Conservation (phyloP, 2,329 filamentous ascomycete genomes). For the Colletotrichum sp. region DNA sequence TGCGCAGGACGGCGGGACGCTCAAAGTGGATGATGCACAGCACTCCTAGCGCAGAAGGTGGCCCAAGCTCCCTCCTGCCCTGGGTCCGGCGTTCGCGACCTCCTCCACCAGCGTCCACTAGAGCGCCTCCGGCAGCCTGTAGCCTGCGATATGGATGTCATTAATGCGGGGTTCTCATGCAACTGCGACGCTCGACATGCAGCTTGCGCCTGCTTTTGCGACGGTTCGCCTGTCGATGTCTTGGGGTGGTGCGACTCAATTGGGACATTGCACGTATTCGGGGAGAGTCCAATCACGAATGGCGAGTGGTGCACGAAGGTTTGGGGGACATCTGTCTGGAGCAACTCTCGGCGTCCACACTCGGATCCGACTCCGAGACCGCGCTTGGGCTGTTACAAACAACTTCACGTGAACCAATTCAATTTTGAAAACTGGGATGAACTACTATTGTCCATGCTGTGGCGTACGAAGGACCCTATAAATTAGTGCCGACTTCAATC, state of each 20-base stretch:
- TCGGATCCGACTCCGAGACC: not conserved
- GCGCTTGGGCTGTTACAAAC: not conserved
- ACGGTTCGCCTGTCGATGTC: not conserved
- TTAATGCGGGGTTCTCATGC: slow-evolving; percentile 10
- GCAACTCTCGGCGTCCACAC: not conserved
- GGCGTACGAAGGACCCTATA: not conserved
- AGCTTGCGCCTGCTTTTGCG: not conserved
- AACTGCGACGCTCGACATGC: not conserved
- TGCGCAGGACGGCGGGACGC: not conserved
- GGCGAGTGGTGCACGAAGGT: not conserved
- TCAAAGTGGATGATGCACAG: not conserved
- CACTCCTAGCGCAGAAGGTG: slow-evolving; percentile 7
- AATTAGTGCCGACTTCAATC: slow-evolving; percentile 9
- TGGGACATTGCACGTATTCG: not conserved
- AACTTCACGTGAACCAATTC: not conserved
- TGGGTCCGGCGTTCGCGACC: not conserved
- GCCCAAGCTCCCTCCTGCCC: slow-evolving; percentile 40
- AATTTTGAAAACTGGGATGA: not conserved
- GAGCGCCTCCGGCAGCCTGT: not conserved
- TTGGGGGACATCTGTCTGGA: not conserved
- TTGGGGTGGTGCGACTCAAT: not conserved
- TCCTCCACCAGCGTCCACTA: not conserved
- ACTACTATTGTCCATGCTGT: not conserved
- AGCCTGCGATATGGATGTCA: not conserved
- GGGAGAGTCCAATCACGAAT: not conserved